Evolutionary conservation across 106 monocot genomes (phyloP).

Genomic region (Dendrobium huoshanense): DNA sequence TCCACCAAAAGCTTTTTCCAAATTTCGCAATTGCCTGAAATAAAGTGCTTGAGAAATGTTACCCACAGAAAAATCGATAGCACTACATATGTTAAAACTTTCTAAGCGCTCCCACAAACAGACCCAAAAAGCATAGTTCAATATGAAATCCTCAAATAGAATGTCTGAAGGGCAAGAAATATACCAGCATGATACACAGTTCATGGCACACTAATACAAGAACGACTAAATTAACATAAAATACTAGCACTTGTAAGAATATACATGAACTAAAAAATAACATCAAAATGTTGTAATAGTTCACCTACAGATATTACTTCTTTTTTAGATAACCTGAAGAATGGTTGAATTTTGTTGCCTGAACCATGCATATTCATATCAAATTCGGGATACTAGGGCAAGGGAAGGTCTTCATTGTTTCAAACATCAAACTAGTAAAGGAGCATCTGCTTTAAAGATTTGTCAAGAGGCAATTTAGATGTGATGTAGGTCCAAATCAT

Average conservation of each 20-base stretch:
- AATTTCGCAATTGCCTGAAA: constrained; percentile 85
- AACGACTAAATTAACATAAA: background rate
- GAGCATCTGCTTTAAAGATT: background rate
- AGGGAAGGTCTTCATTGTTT: background rate
- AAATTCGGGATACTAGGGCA: background rate
- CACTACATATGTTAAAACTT: background rate
- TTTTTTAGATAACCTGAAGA: background rate
- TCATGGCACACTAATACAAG: background rate
- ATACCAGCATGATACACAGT: background rate
- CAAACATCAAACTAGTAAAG: background rate
- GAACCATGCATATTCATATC: background rate
- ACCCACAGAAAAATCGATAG: background rate
- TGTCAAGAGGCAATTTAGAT: background rate
- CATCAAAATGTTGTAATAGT: background rate
- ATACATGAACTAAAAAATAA: background rate
- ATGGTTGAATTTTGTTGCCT: background rate
- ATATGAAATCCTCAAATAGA: background rate
- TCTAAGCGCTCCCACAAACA: background rate
- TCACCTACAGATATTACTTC: background rate
- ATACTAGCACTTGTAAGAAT: background rate
- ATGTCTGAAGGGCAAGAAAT: background rate
- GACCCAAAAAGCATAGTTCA: background rate
- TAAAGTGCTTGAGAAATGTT: background rate
- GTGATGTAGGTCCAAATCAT: background rate
- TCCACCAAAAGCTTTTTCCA: constrained; percentile 93